Conservation (phyloP, 176 grass and related monocot genomes). For the Echinochloa phyllopogon region DNA sequence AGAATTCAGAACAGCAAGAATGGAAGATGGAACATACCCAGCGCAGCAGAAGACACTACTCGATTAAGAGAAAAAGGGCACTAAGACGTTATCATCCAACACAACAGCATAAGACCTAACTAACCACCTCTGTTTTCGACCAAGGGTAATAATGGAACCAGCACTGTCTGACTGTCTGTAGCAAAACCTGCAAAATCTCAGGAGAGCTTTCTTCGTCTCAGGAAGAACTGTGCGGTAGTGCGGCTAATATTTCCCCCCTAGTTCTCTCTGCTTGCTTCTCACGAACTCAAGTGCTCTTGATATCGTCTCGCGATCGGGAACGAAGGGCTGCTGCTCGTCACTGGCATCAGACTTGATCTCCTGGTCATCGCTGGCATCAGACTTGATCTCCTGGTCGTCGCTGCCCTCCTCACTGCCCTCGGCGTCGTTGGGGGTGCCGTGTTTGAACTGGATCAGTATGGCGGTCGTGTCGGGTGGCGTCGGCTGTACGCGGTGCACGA, state of each 20-base stretch:
- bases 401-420: not conserved
- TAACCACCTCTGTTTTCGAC: not conserved
- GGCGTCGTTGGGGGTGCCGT: not conserved
- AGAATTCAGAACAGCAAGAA: not conserved
- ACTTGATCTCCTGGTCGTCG: not conserved
- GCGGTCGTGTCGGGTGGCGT: not conserved
- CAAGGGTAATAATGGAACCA: not conserved
- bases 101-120: not conserved
- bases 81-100: not conserved
- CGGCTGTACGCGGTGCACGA: not conserved
- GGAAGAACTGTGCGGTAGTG: not conserved
- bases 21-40: not conserved
- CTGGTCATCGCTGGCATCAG: not conserved
- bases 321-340: not conserved
- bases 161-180: not conserved
- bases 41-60: not conserved
- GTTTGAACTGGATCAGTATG: constrained; percentile 38
- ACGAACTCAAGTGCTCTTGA: not conserved
- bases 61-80: not conserved
- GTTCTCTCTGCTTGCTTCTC: not conserved
- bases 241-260: not conserved
- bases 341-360: not conserved
- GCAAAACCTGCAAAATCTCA: constrained; percentile 12
- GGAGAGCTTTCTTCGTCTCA: constrained; percentile 8
- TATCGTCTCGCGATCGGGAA: not conserved